Evolutionary conservation across 2,329 filamentous ascomycete genomes (phyloP).

Genomic region (Magnaporthales sp.): DNA sequence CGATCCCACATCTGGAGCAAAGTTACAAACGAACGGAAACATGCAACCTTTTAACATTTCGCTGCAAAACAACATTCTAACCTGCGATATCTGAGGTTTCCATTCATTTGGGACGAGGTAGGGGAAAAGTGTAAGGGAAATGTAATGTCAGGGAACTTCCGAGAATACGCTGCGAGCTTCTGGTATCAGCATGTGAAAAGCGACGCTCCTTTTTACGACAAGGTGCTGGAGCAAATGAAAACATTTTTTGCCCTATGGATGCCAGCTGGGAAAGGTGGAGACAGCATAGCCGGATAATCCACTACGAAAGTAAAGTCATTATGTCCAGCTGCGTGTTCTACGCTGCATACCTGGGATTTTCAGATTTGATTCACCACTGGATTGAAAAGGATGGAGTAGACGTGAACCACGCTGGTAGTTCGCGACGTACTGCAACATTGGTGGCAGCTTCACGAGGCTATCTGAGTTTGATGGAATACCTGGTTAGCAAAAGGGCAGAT

Average conservation of each 20-base stretch:
- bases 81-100: too few species aligned
- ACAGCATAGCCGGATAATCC: background rate
- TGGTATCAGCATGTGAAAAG: too few species aligned
- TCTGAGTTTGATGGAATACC: background rate
- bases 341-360: background rate
- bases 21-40: too few species aligned
- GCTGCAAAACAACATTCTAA: too few species aligned
- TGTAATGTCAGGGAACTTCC: too few species aligned
- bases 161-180: too few species aligned
- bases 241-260: background rate
- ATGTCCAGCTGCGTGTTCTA: background rate
- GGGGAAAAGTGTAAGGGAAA: too few species aligned
- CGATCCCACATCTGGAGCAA: too few species aligned
- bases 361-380: background rate
- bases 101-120: too few species aligned
- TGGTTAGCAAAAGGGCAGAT: background rate
- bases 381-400: background rate
- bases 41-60: too few species aligned
- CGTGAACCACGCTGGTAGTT: background rate
- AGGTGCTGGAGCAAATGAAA: background rate
- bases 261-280: background rate
- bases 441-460: background rate
- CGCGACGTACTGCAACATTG: background rate
- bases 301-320: background rate
- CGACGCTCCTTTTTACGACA: background rate